Evolutionary conservation across 257 asterid genomes (phyloP), one percentile per base, ranked within the genome.

Genomic region (Ocimum tenuiflorum): DNA sequence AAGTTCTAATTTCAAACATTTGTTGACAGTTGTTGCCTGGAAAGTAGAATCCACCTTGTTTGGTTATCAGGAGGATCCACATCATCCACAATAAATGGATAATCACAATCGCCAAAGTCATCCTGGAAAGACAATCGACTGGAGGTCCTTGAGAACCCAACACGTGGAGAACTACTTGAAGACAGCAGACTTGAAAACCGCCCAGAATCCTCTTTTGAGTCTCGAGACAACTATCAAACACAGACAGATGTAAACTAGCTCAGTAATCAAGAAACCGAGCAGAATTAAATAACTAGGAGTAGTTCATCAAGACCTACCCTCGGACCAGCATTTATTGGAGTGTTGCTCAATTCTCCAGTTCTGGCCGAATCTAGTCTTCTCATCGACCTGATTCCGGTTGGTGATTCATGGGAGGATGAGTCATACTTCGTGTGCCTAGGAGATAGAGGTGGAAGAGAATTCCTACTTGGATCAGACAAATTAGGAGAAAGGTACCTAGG

Each of bases 71-170:
- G 83, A 66, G 83, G 80, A 59, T 92, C 99, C 42, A 90, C 87
- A 45, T 94, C 99, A 78, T 94, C 99, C 72, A 94, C 96, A 80
- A 94, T 85, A 82, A 94, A 94, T 20, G 97, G 99, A 79, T 86
- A 89, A 68, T 88, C 99, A 51, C 76, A 74, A 55, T 86, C 95
- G 17, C 91, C 96, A 71, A 94, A 80, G 59, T 94, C 99, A 76
- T 88, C 99, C 84, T 84, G 96, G 73, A 90, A 90, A 77, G 99
- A 94, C 74, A 92, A 73, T 64, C 99, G 81, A 78, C 99, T 94
- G 24, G 97, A 94, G 78, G 92, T 90, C 73, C 97, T 86, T 7
- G 99, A 94, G 85, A 84, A 84, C 65, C 95, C 97, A 62, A 86
- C 79, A 71, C 91, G 96, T 43, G 99, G 97, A 6, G 99, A 94